Base-by-base conservation (phyloP, 2,329 filamentous ascomycete genomes). In the Niveomyces coronatus region DNA sequence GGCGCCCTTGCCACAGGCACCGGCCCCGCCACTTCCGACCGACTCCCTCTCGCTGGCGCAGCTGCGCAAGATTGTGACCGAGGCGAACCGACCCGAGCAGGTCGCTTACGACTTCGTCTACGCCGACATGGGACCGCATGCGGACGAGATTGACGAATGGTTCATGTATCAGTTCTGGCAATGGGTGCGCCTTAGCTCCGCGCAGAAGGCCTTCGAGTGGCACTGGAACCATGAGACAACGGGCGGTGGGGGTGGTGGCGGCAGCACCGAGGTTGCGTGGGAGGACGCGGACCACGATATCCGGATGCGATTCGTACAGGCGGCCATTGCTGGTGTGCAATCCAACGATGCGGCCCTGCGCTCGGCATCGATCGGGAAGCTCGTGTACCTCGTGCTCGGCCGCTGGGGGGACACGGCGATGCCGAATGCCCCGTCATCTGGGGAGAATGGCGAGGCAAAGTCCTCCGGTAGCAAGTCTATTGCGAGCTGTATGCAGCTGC, bases 71-170 rank as follows among this genome's bases (percentile, higher is more conserved):
- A 73, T 88, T 38, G 80, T 88, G 14, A 74, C 77, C 45, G 83
- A 88, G 42, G 77, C 85, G 48, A 82, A 82, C 13, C 76, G 74
- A 45, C 55, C 69, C 36, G 82, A 87, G 47, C 74, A 81, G 35
- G 67, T 72, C 30, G 76, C 78, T 9, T 98, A 98, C 65, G 87
- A 91, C 44, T 98, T 94, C 56, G 75, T 74, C 45, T 89, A 89
- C 62, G 65, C 73, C 18, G 83, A 89, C 57, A 72, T 74, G 40
- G 79, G 80, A 16, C 66, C 76, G 1, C 81, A 94, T 49, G 77
- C 84, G 14, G 85, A 91, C 46, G 91, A 98, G 65, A 70, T 98
- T 33, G 86, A 96, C 55, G 91, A 98, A 63, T 98, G 91, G 91
- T 98, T 98, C 60, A 79, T 82, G 37, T 95, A 96, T 61, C 82